Percentiles rank a stretch among this genome's conserved stretches.
Evolutionary conservation across 331 rosid genomes (phyloP).

Genomic region (Malus hybrid): DNA sequence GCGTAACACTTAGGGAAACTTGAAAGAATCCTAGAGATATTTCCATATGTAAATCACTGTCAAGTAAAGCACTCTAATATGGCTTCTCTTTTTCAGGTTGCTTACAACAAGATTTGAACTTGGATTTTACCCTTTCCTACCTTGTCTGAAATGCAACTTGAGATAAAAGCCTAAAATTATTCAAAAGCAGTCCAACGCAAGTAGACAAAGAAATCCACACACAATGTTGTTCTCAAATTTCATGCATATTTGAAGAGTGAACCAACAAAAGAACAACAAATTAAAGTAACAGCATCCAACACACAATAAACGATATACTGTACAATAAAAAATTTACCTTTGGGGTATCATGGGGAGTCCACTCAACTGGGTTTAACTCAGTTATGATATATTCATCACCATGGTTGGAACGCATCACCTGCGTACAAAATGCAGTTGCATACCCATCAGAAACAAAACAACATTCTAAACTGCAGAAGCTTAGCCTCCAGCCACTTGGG

Average conservation of each 20-base stretch:
- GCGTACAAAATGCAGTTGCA: slow-evolving; percentile 1
- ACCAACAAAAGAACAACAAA: neutral
- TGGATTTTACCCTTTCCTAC: neutral
- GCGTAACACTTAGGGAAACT: neutral
- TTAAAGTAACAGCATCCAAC: neutral
- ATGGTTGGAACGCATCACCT: slow-evolving; percentile 78
- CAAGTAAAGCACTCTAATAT: neutral
- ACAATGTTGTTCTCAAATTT: neutral
- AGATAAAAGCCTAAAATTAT: neutral
- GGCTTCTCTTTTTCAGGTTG: neutral
- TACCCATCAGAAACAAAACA: neutral
- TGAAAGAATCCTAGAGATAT: neutral
- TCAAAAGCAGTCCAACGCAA: neutral
- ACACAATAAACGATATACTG: neutral
- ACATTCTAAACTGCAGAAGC: no score
- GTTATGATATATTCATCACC: slow-evolving; percentile 49
- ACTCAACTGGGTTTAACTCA: slow-evolving; percentile 64
- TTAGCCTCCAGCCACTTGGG: neutral
- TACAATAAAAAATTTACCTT: slow-evolving; percentile 34
- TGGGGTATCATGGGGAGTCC: slow-evolving; percentile 64
- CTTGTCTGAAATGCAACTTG: neutral
- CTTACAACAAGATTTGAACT: neutral
- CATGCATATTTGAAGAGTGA: neutral
- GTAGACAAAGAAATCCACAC: neutral
- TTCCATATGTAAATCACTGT: neutral